phyloP scores from a whole-genome alignment of 768 basidiomycete genomes.

The Kwoniella mangroviensis region DNA sequence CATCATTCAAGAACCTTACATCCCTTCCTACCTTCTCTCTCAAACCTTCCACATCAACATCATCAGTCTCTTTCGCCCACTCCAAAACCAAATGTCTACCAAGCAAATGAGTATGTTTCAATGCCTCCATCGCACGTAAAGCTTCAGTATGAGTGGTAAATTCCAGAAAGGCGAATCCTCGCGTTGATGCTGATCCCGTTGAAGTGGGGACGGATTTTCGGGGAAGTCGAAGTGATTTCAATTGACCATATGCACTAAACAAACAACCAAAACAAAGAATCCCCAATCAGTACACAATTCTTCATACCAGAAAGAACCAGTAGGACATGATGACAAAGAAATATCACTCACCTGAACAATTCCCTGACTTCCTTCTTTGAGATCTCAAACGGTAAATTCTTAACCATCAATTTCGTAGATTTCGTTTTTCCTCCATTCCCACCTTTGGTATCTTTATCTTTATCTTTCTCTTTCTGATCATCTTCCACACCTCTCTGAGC shows the following conservation, averaged over 20 bases:
- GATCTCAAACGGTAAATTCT: constrained; percentile 97
- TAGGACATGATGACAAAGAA: not conserved
- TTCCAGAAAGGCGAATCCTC: constrained; percentile 96
- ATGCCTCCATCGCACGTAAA: constrained; percentile 79
- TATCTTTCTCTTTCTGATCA: constrained; percentile 54
- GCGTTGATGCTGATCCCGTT: constrained; percentile 53
- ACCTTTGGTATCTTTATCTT: constrained; percentile 55
- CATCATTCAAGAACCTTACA: constrained; percentile 63
- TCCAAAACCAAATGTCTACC: constrained; percentile 93
- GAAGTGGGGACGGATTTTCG: constrained; percentile 81
- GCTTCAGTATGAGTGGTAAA: constrained; percentile 89
- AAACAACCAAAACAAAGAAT: no score
- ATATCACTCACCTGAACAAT: constrained; percentile 79
- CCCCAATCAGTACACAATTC: no score
- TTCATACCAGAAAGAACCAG: no score
- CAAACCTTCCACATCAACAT: constrained; percentile 72
- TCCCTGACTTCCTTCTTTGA: constrained; percentile 89
- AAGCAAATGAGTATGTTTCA: constrained; percentile 92
- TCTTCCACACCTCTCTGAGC: constrained; percentile 78
- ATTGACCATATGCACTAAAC: constrained; percentile 71
- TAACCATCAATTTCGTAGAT: constrained; percentile 94
- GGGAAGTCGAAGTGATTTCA: constrained; percentile 92
- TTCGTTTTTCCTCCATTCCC: constrained; percentile 63
- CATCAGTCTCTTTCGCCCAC: constrained; percentile 76
- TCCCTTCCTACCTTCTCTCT: constrained; percentile 79